Evolutionary conservation across 2,329 filamentous ascomycete genomes (phyloP).

Genomic region (Elsinoe ampelina): DNA sequence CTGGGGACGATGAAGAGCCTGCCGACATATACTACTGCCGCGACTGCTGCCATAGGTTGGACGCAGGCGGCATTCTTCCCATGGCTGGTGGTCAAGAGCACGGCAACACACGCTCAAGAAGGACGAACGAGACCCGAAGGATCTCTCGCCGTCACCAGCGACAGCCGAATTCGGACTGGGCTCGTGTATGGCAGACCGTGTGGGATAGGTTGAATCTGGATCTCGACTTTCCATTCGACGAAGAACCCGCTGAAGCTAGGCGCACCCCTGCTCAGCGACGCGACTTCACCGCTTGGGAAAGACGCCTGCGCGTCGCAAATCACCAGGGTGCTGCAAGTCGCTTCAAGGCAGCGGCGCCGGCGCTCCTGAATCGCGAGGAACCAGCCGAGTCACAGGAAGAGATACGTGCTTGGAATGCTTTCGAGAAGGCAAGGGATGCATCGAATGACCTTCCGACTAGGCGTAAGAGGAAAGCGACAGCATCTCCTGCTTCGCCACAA

Average conservation of each 20-base stretch:
- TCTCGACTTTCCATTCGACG: slow-evolving; percentile 76
- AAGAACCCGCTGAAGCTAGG: slow-evolving; percentile 47
- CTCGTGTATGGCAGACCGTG: slow-evolving; percentile 80
- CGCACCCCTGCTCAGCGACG: slow-evolving; percentile 46
- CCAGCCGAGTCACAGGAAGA: slow-evolving; percentile 58
- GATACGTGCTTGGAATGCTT: slow-evolving; percentile 76
- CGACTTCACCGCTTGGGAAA: slow-evolving; percentile 66
- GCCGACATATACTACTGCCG: slow-evolving; percentile 71
- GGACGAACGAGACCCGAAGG: slow-evolving; percentile 4
- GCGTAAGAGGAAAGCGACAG: slow-evolving; percentile 73
- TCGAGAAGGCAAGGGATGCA: slow-evolving; percentile 72
- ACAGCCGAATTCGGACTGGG: slow-evolving; percentile 43
- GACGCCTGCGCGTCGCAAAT: slow-evolving; percentile 71
- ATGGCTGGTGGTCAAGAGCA: slow-evolving; percentile 1
- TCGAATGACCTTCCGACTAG: slow-evolving; percentile 45
- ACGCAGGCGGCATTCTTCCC: slow-evolving; percentile 24
- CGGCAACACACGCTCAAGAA: not conserved
- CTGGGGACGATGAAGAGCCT: slow-evolving; percentile 58
- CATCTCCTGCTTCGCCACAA: slow-evolving; percentile 58
- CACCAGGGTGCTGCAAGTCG: slow-evolving; percentile 64
- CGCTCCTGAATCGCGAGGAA: slow-evolving; percentile 43
- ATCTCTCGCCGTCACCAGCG: slow-evolving; percentile 17
- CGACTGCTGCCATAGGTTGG: slow-evolving; percentile 53
- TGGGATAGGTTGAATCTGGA: slow-evolving; percentile 72
- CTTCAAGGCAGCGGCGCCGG: slow-evolving; percentile 42